Percentiles rank a stretch among this genome's conserved stretches.
Conservation (phyloP, 768 basidiomycete genomes). For the Leccinum obscurum region DNA sequence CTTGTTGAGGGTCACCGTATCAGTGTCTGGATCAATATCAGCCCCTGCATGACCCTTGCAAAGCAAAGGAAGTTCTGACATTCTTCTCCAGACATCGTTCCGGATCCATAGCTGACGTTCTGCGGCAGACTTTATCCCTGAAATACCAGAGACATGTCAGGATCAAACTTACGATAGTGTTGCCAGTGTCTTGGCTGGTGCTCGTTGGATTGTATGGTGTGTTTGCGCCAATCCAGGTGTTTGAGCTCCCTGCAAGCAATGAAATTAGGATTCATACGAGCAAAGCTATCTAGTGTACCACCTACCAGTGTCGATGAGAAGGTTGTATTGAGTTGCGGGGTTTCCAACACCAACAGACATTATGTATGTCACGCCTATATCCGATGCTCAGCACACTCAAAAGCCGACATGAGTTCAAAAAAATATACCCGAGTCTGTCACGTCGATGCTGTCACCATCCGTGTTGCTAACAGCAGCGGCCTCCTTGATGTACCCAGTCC, state of each 20-base stretch:
- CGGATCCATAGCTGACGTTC: constrained; percentile 57
- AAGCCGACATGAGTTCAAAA: neutral
- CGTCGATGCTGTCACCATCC: constrained; percentile 43
- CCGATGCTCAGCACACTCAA: constrained; percentile 1
- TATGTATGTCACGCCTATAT: constrained; percentile 52
- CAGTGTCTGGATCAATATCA: constrained; percentile 38
- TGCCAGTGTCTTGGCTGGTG: constrained; percentile 44
- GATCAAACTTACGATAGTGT: constrained; percentile 34
- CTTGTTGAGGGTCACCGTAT: constrained; percentile 44
- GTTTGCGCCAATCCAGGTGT: constrained; percentile 59
- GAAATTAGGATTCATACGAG: neutral
- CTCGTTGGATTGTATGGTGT: constrained; percentile 45
- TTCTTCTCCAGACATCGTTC: constrained; percentile 52
- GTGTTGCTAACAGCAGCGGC: constrained; percentile 11
- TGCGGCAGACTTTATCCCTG: constrained; percentile 18
- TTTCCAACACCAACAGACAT: constrained; percentile 51
- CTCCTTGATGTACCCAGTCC: constrained; percentile 23
- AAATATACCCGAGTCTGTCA: constrained; percentile 50
- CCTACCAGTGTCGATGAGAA: constrained; percentile 60
- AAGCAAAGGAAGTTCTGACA: constrained; percentile 31
- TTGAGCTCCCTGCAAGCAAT: constrained; percentile 39
- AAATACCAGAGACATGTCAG: neutral
- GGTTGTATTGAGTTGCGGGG: constrained; percentile 48
- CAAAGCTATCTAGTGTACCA: neutral
- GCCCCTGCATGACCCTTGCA: neutral